Percentiles rank a stretch among this genome's conserved stretches.
These are phyloP conservation scores for Pyronema domesticum DNA, from an alignment of 495 filamentous ascomycete genomes.

Conservation along the genomic window DNA sequence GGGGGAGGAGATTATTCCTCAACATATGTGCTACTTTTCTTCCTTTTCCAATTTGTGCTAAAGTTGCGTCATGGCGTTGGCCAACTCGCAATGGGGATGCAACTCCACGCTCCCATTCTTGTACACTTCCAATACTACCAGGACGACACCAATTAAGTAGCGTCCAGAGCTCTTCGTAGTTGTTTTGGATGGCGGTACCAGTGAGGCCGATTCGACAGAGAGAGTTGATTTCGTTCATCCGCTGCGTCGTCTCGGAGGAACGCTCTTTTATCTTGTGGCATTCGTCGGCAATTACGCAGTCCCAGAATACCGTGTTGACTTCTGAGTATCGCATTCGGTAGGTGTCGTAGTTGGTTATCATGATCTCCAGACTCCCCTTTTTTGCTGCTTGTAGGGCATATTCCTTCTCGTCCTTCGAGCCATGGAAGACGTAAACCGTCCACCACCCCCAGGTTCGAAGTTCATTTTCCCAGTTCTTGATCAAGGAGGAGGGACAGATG, in stretches of 20 bases:
- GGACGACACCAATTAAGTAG: slow-evolving; percentile 95
- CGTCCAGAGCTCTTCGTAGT: slow-evolving; percentile 94
- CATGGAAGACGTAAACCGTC: slow-evolving; percentile 72
- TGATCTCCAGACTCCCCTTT: slow-evolving; percentile 61
- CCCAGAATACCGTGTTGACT: slow-evolving; percentile 80
- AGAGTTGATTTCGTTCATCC: slow-evolving; percentile 84
- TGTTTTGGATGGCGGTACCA: slow-evolving; percentile 94
- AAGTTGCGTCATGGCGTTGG: slow-evolving; percentile 84
- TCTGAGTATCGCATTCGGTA: slow-evolving; percentile 58
- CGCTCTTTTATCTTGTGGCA: slow-evolving; percentile 83
- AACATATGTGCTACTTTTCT: slow-evolving; percentile 71
- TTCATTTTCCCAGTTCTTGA: slow-evolving; percentile 80
- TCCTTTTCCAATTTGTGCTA: slow-evolving; percentile 61
- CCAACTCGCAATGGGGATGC: slow-evolving; percentile 65
- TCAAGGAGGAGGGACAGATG: slow-evolving; percentile 72
- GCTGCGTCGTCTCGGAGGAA: slow-evolving; percentile 55
- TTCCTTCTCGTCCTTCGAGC: slow-evolving; percentile 41
- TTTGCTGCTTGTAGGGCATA: slow-evolving; percentile 54
- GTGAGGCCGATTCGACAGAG: slow-evolving; percentile 87
- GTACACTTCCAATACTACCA: slow-evolving; percentile 60
- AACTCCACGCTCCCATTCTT: slow-evolving; percentile 61
- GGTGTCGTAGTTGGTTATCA: slow-evolving; percentile 86
- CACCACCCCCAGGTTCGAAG: slow-evolving; percentile 88
- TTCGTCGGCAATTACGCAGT: slow-evolving; percentile 93
- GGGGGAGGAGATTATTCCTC: slow-evolving; percentile 71